Percentiles rank a stretch among this genome's conserved stretches.
Evolutionary conservation across 805 yeast species (phyloP).

Genomic region (Yamadazyma paraphyllophila): DNA sequence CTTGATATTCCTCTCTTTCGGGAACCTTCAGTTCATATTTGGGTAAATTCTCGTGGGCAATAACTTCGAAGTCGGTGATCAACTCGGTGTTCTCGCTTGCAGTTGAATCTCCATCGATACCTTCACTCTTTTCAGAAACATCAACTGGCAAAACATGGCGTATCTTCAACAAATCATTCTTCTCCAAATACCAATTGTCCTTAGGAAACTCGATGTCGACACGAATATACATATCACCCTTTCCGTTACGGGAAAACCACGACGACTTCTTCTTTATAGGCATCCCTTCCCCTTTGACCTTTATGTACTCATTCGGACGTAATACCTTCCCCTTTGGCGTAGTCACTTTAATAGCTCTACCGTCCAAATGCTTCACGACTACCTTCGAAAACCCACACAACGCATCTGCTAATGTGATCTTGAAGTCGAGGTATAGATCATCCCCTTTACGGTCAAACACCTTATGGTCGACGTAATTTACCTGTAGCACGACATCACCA

Average conservation of each 20-base stretch:
- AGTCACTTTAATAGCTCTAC: conserved; percentile 61
- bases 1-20: conserved; percentile 5
- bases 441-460: conserved; percentile 55
- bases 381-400: conserved; percentile 75
- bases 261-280: conserved; percentile 45
- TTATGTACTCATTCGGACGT: conserved; percentile 68
- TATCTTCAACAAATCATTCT: conserved; percentile 56
- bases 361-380: conserved; percentile 74
- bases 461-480: conserved; percentile 49
- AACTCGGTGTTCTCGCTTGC: conserved; percentile 39
- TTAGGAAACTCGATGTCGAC: conserved; percentile 78
- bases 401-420: conserved; percentile 73
- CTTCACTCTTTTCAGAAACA: conserved; percentile 22
- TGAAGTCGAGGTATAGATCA: conserved; percentile 61
- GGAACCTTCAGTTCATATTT: conserved; percentile 16
- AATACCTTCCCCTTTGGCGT: conserved; percentile 79
- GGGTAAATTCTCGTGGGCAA: conserved; percentile 27
- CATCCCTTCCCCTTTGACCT: conserved; percentile 79
- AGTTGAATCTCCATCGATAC: conserved; percentile 23
- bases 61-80: conserved; percentile 33
- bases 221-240: conserved; percentile 71
- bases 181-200: conserved; percentile 82
- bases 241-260: conserved; percentile 30
- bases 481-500: conserved; percentile 73
- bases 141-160: conserved; percentile 53